Base-by-base conservation (phyloP, 2,329 filamentous ascomycete genomes). In the Paecilomyces sp. region DNA sequence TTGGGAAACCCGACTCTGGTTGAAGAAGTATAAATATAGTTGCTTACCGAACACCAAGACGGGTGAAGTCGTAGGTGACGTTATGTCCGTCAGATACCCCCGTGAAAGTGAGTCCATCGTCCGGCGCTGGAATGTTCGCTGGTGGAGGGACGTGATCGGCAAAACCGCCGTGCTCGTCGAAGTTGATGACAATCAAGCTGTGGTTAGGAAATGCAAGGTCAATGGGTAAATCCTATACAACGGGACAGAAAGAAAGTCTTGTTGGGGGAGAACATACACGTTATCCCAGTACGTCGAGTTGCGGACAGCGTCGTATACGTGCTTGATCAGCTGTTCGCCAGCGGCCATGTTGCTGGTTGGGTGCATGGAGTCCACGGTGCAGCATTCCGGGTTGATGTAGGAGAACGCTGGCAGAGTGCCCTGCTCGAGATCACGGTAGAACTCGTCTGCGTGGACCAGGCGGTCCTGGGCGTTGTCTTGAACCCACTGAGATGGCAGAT, bases 331-430 rank as follows among this genome's bases (percentile, higher is more conserved):
- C 57, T 70, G 66, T 58, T 76, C 73, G 25, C 74, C 75, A 3
- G 72, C 67, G 15, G 74, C 70, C 66, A 74, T 72, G 58, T 71
- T 73, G 55, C 68, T 71, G n/a, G 69, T 72, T 1, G 74, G 75
- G 60, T 77, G 74, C 72, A 77, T 76, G 2, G 73, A 76, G 55
- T 71, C 61, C 54, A 76, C 64, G 18, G 62, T 66, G 61, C 70
- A 72, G 62, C 70, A 71, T 57, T 79, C 78, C 0, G 77, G 77
- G 30, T 78, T 79, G 58, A 79, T 75, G 62, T 78, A 79, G 22
- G 82, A 80, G 74, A 85, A 89, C 74, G 90, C 88, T 1, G 89
- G 89, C n/a, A 92, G 81, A 18, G 77, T 82, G 65, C 86, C 77
- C 60, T 74, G 76, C 60, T 82, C 77, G 7, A 92, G 79, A 68